Percentiles rank a stretch among this genome's conserved stretches.
Conservation (phyloP, 163 green algal genomes). For the Chlorella variabilis region DNA sequence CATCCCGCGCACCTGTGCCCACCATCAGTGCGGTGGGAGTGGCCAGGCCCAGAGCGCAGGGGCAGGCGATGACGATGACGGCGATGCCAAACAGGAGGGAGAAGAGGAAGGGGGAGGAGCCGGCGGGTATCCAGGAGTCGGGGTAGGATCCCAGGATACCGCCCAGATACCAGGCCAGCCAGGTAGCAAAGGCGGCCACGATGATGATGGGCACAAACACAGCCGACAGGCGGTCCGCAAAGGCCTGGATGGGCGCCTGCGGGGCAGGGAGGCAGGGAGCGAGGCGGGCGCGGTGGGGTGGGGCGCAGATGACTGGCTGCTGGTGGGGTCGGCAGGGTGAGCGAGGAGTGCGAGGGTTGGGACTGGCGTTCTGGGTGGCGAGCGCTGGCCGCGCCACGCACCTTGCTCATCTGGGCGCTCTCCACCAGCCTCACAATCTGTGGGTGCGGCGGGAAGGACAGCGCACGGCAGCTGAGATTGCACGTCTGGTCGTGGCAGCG, state of each 20-base stretch:
- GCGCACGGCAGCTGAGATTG: too few species aligned
- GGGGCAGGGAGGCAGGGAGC: background rate
- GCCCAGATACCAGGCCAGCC: conserved; percentile 69
- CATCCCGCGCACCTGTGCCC: too few species aligned
- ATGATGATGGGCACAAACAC: conserved; percentile 86
- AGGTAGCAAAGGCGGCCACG: conserved; percentile 68
- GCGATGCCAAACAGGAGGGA: conserved; percentile 89
- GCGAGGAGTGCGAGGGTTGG: too few species aligned
- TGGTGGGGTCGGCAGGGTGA: background rate
- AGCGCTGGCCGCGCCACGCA: background rate
- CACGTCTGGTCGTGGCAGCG: too few species aligned
- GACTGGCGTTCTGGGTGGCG: too few species aligned
- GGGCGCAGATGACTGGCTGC: too few species aligned
- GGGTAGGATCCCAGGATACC: conserved; percentile 59
- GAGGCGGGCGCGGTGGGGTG: background rate
- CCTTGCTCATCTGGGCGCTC: conserved; percentile 80
- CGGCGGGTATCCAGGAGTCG: conserved; percentile 63
- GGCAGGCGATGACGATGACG: conserved; percentile 98
- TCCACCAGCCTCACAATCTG: conserved; percentile 96
- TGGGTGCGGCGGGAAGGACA: too few species aligned
- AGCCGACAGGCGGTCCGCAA: conserved; percentile 86
- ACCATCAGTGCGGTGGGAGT: conserved; percentile 98
- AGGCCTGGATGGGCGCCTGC: conserved; percentile 93
- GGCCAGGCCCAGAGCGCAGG: conserved; percentile 97
- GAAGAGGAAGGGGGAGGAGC: conserved; percentile 91